Evolutionary conservation across 805 yeast species (phyloP).

Genomic region (Suhomyces pyralidae): DNA sequence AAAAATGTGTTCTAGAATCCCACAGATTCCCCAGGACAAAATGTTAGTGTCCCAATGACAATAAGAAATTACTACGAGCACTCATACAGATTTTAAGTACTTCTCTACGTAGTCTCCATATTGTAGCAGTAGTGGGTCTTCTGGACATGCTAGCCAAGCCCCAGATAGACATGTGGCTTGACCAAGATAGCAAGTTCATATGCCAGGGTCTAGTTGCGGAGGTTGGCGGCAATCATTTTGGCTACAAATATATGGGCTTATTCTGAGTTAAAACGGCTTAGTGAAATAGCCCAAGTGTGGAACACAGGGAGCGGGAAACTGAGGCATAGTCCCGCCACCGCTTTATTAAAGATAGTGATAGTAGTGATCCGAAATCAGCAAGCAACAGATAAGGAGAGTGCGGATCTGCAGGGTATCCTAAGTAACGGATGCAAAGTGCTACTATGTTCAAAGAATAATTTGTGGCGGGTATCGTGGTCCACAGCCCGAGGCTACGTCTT

Average conservation of each 20-base stretch:
- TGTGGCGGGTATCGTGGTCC: background rate
- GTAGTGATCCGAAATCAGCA: background rate
- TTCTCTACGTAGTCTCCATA: background rate
- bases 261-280: background rate
- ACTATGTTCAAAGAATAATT: background rate
- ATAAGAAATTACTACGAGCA: background rate
- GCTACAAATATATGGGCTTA: background rate
- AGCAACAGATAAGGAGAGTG: background rate
- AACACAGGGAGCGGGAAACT: background rate
- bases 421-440: background rate
- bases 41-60: background rate
- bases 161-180: background rate
- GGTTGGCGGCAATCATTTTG: background rate
- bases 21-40: background rate
- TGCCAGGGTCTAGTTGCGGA: background rate
- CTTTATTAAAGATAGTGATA: background rate
- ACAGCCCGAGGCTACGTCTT: background rate
- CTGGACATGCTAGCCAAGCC: background rate
- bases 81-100: background rate
- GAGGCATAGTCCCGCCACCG: background rate
- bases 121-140: background rate
- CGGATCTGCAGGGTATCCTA: background rate
- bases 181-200: background rate
- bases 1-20: background rate
- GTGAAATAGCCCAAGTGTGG: background rate